A percentile compares a stretch with the other conserved stretches of the same genome.
phyloP scores from a whole-genome alignment of 1,284 basidiomycete species.

The Erythrobasidium hasegawianum region DNA sequence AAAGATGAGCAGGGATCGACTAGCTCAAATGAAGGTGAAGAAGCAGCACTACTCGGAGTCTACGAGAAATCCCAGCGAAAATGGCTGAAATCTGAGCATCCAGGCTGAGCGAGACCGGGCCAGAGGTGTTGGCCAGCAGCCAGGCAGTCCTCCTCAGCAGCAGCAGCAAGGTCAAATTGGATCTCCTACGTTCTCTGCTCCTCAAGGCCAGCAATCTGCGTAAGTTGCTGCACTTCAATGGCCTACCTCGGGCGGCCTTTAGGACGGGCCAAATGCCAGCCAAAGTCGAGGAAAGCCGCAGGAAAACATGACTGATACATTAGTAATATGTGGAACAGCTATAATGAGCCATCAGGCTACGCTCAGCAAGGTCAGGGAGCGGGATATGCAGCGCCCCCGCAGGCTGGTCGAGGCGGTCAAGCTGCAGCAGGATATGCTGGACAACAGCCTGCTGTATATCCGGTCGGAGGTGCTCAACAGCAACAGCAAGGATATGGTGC shows the following conservation, averaged over 20 bases:
- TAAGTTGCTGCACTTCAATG: not conserved
- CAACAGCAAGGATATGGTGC: not conserved
- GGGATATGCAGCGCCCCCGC: not conserved
- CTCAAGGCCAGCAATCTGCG: not conserved
- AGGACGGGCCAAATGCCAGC: not conserved
- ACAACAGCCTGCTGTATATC: slow-evolving; percentile 8
- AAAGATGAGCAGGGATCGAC: slow-evolving; percentile 23
- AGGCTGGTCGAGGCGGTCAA: not conserved
- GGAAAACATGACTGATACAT: not conserved
- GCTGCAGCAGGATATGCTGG: slow-evolving; percentile 3
- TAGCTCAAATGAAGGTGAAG: slow-evolving; percentile 31
- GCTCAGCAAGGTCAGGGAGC: not conserved
- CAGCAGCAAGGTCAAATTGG: too few species aligned
- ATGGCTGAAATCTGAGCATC: not conserved
- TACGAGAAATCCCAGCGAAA: not conserved
- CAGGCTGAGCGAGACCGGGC: slow-evolving; percentile 33
- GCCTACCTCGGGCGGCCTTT: not conserved
- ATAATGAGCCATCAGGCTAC: slow-evolving; percentile 1
- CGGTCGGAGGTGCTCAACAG: not conserved
- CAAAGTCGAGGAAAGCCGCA: not conserved
- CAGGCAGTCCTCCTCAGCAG: slow-evolving; percentile 1
- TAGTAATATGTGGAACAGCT: not conserved
- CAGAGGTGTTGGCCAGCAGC: slow-evolving; percentile 5
- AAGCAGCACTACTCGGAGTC: too few species aligned
- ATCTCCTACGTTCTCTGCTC: too few species aligned